Evolutionary conservation across 2,329 filamentous ascomycete species (phyloP), one percentile per base, ranked within the genome.

Genomic region (Diaporthe sp.): DNA sequence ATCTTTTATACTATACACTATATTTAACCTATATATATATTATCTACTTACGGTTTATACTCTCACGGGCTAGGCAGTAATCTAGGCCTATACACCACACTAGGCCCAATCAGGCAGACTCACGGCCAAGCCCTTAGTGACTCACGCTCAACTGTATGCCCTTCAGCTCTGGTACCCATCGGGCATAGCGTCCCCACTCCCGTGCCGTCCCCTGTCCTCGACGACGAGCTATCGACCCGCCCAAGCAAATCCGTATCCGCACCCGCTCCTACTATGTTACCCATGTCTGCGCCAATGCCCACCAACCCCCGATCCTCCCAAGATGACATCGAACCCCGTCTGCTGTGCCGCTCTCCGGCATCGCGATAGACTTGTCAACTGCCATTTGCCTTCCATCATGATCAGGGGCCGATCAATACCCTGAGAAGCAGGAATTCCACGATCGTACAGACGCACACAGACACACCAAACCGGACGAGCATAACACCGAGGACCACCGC

Each of bases 301-400:
- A 67, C 61, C n/a, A 15, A n/a, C 31, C 13, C 31, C 37, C n/a
- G 17, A 53, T 55, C 46, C 49, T 55, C 22, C 22, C n/a, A 70
- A 55, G 28, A 51, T 72, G 57, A 62, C 71, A 22, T 62, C 28
- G 42, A 39, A 5, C 49, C 42, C 71, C 71, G 42, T 62, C 42
- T 62, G 55, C 55, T 51, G 53, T 72, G 68, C 68, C 68, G 68
- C 39, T n/a, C 6, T n/a, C 68, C 39, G 68, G 68, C 71, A 42
- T 49, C 42, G 57, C 37, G 22, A 39, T 31, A 25, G 71, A 61
- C 22, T 10, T 51, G 28, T 19, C 19, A 60, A 34, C 53, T 72
- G 71, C 15, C 28, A 39, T n/a, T 15, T 62, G 12, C 17, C 42
- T 7, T 6, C 2, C 15, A 17, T n/a, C 55, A 12, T 42, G 42